Evolutionary conservation across 305 asterid species (phyloP).

Genomic region (Andrographis paniculata): DNA sequence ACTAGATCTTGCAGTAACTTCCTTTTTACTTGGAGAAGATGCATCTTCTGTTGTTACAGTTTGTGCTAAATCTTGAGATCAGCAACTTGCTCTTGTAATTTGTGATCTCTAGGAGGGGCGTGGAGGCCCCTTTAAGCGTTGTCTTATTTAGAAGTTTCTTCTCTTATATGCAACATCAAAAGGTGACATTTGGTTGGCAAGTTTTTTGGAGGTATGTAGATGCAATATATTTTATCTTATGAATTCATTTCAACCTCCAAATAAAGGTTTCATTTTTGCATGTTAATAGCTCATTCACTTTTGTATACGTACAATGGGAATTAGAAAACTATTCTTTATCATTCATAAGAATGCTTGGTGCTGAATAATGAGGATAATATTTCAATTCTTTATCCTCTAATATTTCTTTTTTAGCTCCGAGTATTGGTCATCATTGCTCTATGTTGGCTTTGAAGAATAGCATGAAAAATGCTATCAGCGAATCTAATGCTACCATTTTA

Average conservation of each 20-base stretch:
- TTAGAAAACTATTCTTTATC: slow-evolving; percentile 71
- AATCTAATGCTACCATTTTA: slow-evolving; percentile 59
- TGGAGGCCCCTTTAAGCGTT: slow-evolving; percentile 66
- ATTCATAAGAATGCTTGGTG: slow-evolving; percentile 61
- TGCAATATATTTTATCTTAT: not conserved
- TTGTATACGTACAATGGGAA: slow-evolving; percentile 61
- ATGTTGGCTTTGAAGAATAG: slow-evolving; percentile 74
- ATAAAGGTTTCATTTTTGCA: slow-evolving; percentile 12
- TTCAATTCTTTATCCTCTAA: slow-evolving; percentile 37
- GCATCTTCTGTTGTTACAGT: slow-evolving; percentile 81
- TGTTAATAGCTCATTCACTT: slow-evolving; percentile 15
- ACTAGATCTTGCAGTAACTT: slow-evolving; percentile 92
- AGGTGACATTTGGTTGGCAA: slow-evolving; percentile 83
- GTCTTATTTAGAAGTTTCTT: slow-evolving; percentile 61
- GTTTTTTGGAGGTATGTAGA: slow-evolving; percentile 73
- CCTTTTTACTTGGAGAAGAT: slow-evolving; percentile 98
- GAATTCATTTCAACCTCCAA: slow-evolving; percentile 18
- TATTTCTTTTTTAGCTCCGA: slow-evolving; percentile 76
- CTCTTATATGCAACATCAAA: slow-evolving; percentile 78
- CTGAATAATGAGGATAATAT: slow-evolving; percentile 33
- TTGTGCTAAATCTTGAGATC: slow-evolving; percentile 95
- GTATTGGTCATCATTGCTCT: slow-evolving; percentile 79
- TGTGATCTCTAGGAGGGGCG: slow-evolving; percentile 88
- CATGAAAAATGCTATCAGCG: slow-evolving; percentile 88
- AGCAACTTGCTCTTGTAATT: slow-evolving; percentile 93